Conservation (phyloP, 2,329 filamentous ascomycete species). For the Xylaria sp. region DNA sequence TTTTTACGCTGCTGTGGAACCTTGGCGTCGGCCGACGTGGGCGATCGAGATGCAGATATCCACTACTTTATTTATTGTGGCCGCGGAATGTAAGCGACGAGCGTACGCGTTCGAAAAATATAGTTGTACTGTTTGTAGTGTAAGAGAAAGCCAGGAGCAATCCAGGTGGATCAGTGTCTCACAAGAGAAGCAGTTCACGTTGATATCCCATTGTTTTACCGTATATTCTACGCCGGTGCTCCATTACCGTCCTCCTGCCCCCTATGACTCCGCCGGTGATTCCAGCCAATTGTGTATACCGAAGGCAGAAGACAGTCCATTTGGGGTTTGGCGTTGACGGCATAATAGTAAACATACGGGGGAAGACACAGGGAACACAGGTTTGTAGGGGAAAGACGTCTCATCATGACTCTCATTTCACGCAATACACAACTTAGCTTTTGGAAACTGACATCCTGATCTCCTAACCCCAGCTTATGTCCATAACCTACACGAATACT, state of each 20-base stretch:
- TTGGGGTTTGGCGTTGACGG: neutral
- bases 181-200: neutral
- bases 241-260: neutral
- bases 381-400: neutral
- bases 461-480: constrained; percentile 12
- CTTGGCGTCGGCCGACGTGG: constrained; percentile 21
- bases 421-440: neutral
- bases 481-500: neutral
- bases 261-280: neutral
- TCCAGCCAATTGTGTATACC: neutral
- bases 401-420: neutral
- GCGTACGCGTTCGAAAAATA: neutral
- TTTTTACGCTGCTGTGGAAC: constrained; percentile 26
- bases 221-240: neutral
- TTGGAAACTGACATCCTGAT: neutral
- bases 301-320: neutral
- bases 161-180: neutral
- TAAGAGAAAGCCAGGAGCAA: neutral
- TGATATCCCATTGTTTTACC: neutral
- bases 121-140: neutral
- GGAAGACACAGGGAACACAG: neutral
- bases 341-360: neutral
- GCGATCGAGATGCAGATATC: constrained; percentile 11
- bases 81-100: neutral
- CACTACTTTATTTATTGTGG: neutral